Evolutionary conservation across 169 alveolate species (phyloP).

Genomic region (Eimeria mitis): DNA sequence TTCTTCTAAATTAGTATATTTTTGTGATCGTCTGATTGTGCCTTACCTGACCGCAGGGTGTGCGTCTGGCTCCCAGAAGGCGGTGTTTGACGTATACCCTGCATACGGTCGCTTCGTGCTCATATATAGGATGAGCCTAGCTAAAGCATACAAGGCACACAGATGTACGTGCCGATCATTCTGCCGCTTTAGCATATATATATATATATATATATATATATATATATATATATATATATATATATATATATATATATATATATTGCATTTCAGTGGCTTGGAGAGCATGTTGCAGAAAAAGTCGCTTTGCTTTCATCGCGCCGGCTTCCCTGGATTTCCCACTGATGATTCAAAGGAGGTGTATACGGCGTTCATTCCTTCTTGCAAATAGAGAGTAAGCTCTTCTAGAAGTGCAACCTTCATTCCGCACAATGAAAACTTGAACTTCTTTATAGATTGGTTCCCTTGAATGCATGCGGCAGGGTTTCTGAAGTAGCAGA

Average conservation of each 20-base stretch:
- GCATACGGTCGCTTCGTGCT: background rate
- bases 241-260: background rate
- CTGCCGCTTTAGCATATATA: background rate
- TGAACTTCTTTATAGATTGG: background rate
- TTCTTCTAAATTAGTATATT: background rate
- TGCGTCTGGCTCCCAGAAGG: background rate
- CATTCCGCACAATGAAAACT: background rate
- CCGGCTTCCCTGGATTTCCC: background rate
- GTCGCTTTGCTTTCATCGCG: background rate
- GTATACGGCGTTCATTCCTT: background rate
- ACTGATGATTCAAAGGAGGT: background rate
- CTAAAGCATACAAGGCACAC: too few species aligned
- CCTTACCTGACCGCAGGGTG: background rate
- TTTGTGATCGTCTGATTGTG: background rate
- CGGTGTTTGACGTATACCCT: background rate
- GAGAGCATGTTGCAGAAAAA: background rate
- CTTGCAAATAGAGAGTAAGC: slow-evolving; percentile 6
- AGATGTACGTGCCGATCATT: background rate
- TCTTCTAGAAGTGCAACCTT: background rate
- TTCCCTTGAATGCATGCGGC: background rate
- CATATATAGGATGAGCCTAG: background rate
- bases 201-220: background rate
- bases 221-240: background rate
- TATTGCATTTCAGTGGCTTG: background rate
- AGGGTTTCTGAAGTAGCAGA: background rate